Base-by-base conservation (phyloP, 2,329 filamentous ascomycete genomes). In the Myriosclerotinia curreyana region DNA sequence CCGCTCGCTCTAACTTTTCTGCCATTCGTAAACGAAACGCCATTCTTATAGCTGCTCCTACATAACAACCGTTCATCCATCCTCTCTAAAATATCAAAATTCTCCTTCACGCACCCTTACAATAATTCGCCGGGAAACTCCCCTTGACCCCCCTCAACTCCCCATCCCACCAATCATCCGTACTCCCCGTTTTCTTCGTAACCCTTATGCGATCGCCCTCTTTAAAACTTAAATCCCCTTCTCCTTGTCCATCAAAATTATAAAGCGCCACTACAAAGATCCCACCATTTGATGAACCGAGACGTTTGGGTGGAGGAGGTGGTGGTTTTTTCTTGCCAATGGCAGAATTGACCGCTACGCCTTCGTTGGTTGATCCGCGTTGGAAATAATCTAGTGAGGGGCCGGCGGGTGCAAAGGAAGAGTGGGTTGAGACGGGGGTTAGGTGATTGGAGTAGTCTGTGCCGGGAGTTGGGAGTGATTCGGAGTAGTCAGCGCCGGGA, bases 141-240 rank as follows among this genome's bases (percentile, higher is more conserved):
- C 91, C 91, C 72, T 81, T 83, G 34, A 79, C 75, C 0, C 91
- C 91, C 49, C 80, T 79, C 17, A 93, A 68, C 75, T 95, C 90
- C 15, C 91, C 91, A 67, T 91, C 84, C 91, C 91, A 96, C 91
- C 91, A 96, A 74, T 95, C 91, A 76, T 95, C 89, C 28, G 86
- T 88, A 66, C 87, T 92, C 8, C 85, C 83, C 2, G 91, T 95
- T 78, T 89, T 91, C 78, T 90, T 90, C 40, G 92, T 73, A 4
- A 96, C 87, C 53, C 82, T 84, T 70, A 96, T 96, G 58, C 83
- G 81, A 71, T 95, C 91, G 2, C 91, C 91, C 75, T 93, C 89
- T 38, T 80, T 80, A 73, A 96, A 96, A 2, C 82, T 82, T 60
- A 96, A 74, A 74, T 96, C 91, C 0, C 89, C 90, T 1, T 78